These are phyloP conservation scores for Salvia sclarea DNA, from an alignment of 305 asterid genomes.

Conservation along the genomic window DNA sequence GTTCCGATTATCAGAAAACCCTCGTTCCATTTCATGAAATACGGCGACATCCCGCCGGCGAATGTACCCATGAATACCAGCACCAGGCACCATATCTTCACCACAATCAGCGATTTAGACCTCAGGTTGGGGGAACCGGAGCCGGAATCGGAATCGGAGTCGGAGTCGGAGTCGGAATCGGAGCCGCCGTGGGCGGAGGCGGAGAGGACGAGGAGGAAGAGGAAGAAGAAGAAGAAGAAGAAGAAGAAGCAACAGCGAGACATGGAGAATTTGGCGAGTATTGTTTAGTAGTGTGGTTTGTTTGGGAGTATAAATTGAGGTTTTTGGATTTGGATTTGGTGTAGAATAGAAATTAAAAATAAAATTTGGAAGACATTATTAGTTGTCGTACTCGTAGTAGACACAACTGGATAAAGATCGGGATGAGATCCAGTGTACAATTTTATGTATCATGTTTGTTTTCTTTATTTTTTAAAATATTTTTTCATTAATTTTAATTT, in stretches of 20 bases:
- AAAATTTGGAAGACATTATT: neutral
- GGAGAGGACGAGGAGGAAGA: constrained; percentile 46
- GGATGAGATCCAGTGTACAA: no score
- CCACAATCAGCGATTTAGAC: constrained; percentile 58
- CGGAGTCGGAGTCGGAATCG: constrained; percentile 39
- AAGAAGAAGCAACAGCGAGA: constrained; percentile 33
- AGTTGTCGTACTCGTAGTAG: constrained; percentile 8
- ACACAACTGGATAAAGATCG: no score
- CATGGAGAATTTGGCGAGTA: constrained; percentile 37
- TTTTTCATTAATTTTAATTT: no score
- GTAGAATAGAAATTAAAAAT: neutral
- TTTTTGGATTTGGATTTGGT: neutral
- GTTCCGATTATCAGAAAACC: constrained; percentile 75
- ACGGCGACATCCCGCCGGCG: constrained; percentile 82
- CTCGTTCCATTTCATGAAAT: constrained; percentile 86
- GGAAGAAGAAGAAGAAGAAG: constrained; percentile 36
- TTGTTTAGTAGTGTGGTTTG: neutral
- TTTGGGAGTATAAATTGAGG: constrained; percentile 12
- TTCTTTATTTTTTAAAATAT: no score
- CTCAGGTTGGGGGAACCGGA: no score
- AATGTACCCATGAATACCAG: constrained; percentile 74
- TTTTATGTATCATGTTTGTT: no score
- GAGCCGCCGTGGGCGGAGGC: constrained; percentile 62
- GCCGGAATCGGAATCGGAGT: no score
- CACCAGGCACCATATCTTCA: constrained; percentile 76